Conservation (phyloP, 805 yeast genomes). For the Cyberlindnera xishuangbannaensis region DNA sequence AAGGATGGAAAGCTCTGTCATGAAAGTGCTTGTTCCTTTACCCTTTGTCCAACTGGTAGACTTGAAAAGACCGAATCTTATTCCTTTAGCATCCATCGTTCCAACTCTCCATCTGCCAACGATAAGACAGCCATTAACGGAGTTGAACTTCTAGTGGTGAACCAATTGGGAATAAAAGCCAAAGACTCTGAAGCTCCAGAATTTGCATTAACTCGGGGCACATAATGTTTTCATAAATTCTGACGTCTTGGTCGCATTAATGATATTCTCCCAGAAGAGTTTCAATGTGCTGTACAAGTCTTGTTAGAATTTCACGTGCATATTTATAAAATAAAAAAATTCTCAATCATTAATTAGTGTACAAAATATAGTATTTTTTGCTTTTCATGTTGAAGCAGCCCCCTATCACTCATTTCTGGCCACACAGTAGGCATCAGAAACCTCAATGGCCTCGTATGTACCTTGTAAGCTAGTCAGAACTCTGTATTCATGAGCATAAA, state of each 20-base stretch:
- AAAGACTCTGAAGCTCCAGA: constrained; percentile 17
- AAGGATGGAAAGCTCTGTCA: constrained; percentile 15
- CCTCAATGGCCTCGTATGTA: constrained; percentile 84
- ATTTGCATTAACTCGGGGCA: constrained; percentile 14
- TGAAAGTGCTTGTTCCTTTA: constrained; percentile 9
- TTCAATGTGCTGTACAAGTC: too few relatives aligned
- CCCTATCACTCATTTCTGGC: constrained; percentile 35
- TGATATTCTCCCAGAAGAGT: too few relatives aligned
- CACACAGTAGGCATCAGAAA: constrained; percentile 79
- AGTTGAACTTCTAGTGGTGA: constrained; percentile 9
- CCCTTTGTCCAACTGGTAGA: constrained; percentile 11
- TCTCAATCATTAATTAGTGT: constrained; percentile 1
- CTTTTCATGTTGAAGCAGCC: too few relatives aligned
- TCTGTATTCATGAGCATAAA: constrained; percentile 61
- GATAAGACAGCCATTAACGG: constrained; percentile 7
- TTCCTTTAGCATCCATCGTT: constrained; percentile 9
- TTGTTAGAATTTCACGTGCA: too few relatives aligned
- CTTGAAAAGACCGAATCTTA: background rate
- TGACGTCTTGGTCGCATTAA: too few relatives aligned
- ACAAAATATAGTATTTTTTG: too few relatives aligned
- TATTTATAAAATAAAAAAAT: too few relatives aligned
- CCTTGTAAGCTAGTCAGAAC: constrained; percentile 85
- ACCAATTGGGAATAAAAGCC: constrained; percentile 11
- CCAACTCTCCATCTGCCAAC: constrained; percentile 1
- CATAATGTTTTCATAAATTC: background rate